Evolutionary conservation across 805 yeast species (phyloP).

Genomic region (Barnettozyma sp.): DNA sequence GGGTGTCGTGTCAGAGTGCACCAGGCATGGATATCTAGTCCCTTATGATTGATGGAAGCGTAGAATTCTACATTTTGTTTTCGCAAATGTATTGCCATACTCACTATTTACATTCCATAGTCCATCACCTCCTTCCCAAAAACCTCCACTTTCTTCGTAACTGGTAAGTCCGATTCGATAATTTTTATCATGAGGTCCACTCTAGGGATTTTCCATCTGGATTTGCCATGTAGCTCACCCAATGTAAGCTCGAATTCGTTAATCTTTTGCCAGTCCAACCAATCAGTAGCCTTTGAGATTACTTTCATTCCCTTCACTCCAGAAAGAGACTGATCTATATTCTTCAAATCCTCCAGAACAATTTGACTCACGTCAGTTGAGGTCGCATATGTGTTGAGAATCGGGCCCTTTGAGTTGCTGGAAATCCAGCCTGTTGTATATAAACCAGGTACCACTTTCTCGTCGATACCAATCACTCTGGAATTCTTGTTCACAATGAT

Average conservation of each 20-base stretch:
- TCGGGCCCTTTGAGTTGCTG: slow-evolving; percentile 82
- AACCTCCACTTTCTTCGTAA: slow-evolving; percentile 1
- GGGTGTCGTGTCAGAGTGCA: too few species aligned
- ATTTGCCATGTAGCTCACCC: slow-evolving; percentile 46
- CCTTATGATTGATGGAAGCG: too few species aligned
- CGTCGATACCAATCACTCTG: slow-evolving; percentile 29
- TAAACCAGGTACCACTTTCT: slow-evolving; percentile 37
- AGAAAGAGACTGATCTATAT: slow-evolving; percentile 16
- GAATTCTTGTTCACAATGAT: slow-evolving; percentile 42
- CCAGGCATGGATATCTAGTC: too few species aligned
- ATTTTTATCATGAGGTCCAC: slow-evolving; percentile 43
- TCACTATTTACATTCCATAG: too few species aligned
- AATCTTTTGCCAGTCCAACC: slow-evolving; percentile 64
- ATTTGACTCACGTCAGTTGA: slow-evolving; percentile 68
- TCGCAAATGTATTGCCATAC: too few species aligned
- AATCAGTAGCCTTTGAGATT: slow-evolving; percentile 35
- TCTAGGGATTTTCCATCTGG: slow-evolving; percentile 50
- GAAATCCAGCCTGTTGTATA: slow-evolving; percentile 91
- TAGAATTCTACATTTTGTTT: too few species aligned
- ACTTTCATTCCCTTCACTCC: slow-evolving; percentile 26
- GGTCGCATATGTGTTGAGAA: slow-evolving; percentile 84
- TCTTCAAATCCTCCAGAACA: slow-evolving; percentile 49
- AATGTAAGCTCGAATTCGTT: slow-evolving; percentile 43
- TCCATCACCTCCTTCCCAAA: background rate
- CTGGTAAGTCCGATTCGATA: slow-evolving; percentile 9